Percentiles rank a stretch among this genome's conserved stretches.
Evolutionary conservation across 2,329 filamentous ascomycete genomes (phyloP).

Genomic region (Fusarium acutatum): DNA sequence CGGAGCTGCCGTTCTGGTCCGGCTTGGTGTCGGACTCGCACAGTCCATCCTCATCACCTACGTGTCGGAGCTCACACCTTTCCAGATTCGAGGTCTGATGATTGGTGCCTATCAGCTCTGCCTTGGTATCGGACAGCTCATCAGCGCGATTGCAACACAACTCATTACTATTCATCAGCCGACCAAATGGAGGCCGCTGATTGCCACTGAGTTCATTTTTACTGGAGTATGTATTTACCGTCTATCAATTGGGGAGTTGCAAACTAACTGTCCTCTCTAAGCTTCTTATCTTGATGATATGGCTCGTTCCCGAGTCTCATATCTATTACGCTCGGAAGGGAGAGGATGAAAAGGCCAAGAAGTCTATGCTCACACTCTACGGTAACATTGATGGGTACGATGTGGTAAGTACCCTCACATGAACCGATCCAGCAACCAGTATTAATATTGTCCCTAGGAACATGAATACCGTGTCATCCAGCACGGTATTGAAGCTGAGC

Average conservation of each 20-base stretch:
- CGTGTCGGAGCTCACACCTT: constrained; percentile 12
- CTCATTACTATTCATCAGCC: background rate
- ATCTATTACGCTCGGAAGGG: background rate
- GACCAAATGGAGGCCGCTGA: background rate
- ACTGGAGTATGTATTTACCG: background rate
- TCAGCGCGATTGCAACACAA: background rate
- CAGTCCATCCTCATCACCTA: constrained; percentile 16
- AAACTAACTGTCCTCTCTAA: background rate
- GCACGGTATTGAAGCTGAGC: background rate
- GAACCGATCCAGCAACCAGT: too few relatives aligned
- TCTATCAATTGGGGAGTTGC: background rate
- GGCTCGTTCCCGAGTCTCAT: background rate
- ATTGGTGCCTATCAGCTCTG: constrained; percentile 14
- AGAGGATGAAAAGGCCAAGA: background rate
- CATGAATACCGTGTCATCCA: background rate
- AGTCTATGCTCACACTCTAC: background rate
- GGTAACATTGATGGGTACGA: background rate
- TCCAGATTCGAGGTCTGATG: constrained; percentile 17
- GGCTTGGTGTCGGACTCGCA: background rate
- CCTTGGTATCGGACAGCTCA: background rate
- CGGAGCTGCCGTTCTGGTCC: background rate
- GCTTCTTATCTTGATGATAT: background rate
- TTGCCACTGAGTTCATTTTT: background rate
- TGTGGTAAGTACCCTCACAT: background rate
- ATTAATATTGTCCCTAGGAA: background rate